A percentile compares a stretch with the other conserved stretches of the same genome.
Evolutionary conservation across 2,329 filamentous ascomycete genomes (phyloP).

Genomic region (Colletotrichum liaoningense): DNA sequence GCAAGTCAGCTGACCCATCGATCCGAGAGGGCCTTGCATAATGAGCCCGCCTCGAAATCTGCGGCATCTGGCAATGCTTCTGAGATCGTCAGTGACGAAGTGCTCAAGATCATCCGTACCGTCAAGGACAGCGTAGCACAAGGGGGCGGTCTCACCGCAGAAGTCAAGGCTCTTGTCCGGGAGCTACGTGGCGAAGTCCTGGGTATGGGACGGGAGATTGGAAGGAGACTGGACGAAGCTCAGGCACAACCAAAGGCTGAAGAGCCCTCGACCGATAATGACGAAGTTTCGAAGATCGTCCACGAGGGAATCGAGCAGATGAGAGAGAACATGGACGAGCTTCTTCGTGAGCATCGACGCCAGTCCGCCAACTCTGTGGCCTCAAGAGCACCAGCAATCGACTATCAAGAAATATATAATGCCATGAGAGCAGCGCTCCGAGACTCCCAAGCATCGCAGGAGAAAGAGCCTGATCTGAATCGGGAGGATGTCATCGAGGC

Average conservation of each 20-base stretch:
- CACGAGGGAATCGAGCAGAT: constrained; percentile 85
- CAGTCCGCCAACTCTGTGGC: constrained; percentile 73
- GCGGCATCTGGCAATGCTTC: constrained; percentile 59
- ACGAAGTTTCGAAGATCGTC: constrained; percentile 82
- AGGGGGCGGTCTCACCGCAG: constrained; percentile 87
- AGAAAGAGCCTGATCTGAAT: constrained; percentile 65
- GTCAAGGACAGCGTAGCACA: constrained; percentile 94
- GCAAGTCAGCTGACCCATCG: constrained; percentile 51
- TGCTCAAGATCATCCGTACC: constrained; percentile 83
- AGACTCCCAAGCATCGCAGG: constrained; percentile 65
- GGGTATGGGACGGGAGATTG: constrained; percentile 93
- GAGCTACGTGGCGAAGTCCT: constrained; percentile 93
- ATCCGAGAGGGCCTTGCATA: constrained; percentile 58
- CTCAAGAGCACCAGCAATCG: constrained; percentile 70
- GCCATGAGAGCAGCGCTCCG: constrained; percentile 81
- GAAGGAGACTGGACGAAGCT: constrained; percentile 83
- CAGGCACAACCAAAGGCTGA: constrained; percentile 35
- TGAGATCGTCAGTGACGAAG: constrained; percentile 78
- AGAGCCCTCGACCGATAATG: constrained; percentile 64
- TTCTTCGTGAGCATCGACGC: constrained; percentile 80
- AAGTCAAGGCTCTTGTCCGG: constrained; percentile 90
- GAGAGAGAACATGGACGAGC: constrained; percentile 83
- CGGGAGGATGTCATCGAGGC: constrained; percentile 88
- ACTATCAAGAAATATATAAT: constrained; percentile 88
- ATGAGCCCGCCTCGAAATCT: constrained; percentile 53